phyloP scores from a whole-genome alignment of 1,139 yeast genomes.

The Kazachstania sp. region DNA sequence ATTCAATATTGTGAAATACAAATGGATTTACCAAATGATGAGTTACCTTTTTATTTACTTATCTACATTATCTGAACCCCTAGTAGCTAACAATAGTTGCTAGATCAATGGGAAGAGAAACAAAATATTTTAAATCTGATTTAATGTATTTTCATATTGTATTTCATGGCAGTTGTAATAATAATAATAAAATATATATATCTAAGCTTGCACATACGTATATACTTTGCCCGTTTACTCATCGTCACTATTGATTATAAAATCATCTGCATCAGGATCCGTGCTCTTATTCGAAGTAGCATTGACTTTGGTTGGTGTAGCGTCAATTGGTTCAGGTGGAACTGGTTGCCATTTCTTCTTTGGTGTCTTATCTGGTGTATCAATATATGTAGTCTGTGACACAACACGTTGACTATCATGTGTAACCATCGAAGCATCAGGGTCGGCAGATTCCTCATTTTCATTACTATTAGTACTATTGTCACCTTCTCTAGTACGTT shows the following conservation, averaged over 20 bases:
- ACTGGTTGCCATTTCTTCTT: conserved; percentile 24
- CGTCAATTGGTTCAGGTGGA: conserved; percentile 21
- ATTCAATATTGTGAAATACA: conserved; percentile 7
- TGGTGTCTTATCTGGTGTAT: conserved; percentile 23
- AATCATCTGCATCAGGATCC: conserved; percentile 21
- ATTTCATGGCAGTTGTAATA: too few species aligned
- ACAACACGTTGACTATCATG: conserved; percentile 16
- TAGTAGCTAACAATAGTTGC: conserved; percentile 19
- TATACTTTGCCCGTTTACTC: too few species aligned
- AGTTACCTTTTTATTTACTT: conserved; percentile 16
- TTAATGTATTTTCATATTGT: neutral
- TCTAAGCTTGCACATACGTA: too few species aligned
- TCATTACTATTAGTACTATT: neutral
- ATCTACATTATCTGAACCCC: conserved; percentile 32
- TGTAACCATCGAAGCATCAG: conserved; percentile 8
- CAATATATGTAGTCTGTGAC: conserved; percentile 27
- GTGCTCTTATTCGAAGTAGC: conserved; percentile 7
- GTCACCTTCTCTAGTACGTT: conserved; percentile 21
- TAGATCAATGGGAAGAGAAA: conserved; percentile 7
- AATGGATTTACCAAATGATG: neutral
- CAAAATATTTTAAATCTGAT: conserved; percentile 1
- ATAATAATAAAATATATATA: too few species aligned
- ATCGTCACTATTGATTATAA: conserved; percentile 28
- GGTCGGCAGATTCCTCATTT: conserved; percentile 4
- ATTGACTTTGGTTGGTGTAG: conserved; percentile 23